These are phyloP conservation scores for Suhomyces sp. DNA, from an alignment of 805 yeast genomes.

Conservation along the genomic window DNA sequence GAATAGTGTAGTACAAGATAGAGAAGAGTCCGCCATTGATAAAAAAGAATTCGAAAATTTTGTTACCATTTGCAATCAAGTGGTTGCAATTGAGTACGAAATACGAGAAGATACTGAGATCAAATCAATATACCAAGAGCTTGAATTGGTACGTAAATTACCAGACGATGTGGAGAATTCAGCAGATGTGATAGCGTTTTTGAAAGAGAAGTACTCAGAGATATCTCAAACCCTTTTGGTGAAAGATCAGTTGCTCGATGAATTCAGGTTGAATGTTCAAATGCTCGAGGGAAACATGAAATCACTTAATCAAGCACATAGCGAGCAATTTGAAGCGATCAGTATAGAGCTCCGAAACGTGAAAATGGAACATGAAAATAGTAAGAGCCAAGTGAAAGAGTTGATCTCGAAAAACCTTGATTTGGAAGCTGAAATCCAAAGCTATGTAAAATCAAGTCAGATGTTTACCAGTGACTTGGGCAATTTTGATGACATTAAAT, in stretches of 20 bases:
- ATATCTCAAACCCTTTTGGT: constrained; percentile 7
- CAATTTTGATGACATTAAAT: constrained; percentile 29
- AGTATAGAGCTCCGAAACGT: constrained; percentile 9
- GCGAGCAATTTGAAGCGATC: constrained; percentile 20
- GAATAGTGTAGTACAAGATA: background rate
- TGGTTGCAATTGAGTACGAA: background rate
- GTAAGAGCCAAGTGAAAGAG: constrained; percentile 19
- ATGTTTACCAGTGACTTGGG: constrained; percentile 16
- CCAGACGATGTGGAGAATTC: background rate
- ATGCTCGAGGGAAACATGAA: constrained; percentile 44
- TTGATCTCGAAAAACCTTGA: constrained; percentile 19
- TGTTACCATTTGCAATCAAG: background rate
- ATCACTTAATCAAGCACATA: constrained; percentile 28
- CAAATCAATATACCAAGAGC: background rate
- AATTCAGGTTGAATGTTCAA: constrained; percentile 43
- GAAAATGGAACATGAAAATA: constrained; percentile 9
- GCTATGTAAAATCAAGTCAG: constrained; percentile 21
- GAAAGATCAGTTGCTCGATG: constrained; percentile 35
- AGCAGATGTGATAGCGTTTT: background rate
- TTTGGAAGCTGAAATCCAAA: constrained; percentile 23
- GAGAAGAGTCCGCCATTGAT: background rate
- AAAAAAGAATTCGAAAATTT: background rate
- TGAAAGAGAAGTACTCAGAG: background rate
- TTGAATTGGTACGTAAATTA: background rate
- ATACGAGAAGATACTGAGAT: background rate